Conservation (phyloP, 2,329 filamentous ascomycete genomes). For the Clarireedia homoeocarpa region DNA sequence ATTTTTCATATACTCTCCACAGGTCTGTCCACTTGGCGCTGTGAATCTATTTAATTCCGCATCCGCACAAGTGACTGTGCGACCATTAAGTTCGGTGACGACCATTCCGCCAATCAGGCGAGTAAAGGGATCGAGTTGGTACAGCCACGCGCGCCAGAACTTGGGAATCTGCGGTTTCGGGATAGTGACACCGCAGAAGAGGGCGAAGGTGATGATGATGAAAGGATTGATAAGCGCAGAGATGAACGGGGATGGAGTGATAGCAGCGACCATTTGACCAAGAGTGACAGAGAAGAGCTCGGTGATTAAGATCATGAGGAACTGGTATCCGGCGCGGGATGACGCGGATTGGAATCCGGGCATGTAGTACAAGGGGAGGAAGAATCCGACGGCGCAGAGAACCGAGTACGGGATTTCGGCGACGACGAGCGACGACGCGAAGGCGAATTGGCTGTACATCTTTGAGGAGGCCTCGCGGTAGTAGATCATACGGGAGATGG, state of each 20-base stretch:
- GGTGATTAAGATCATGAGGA: constrained; percentile 75
- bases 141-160: constrained; percentile 76
- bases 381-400: constrained; percentile 73
- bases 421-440: constrained; percentile 68
- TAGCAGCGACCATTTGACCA: constrained; percentile 65
- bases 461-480: constrained; percentile 82
- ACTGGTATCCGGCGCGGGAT: constrained; percentile 72
- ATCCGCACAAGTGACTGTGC: constrained; percentile 51
- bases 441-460: constrained; percentile 76
- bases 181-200: constrained; percentile 85
- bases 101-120: constrained; percentile 74
- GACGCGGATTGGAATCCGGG: constrained; percentile 60
- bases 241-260: constrained; percentile 74
- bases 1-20: constrained; percentile 65
- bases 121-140: constrained; percentile 77
- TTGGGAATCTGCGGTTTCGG: constrained; percentile 67
- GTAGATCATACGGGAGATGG: constrained; percentile 71
- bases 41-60: constrained; percentile 61
- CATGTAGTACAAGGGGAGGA: constrained; percentile 77
- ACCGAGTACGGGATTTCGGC: constrained; percentile 81
- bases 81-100: constrained; percentile 64
- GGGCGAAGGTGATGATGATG: constrained; percentile 70
- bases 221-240: constrained; percentile 75
- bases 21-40: constrained; percentile 57
- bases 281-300: constrained; percentile 80